These are phyloP conservation scores for Annulohypoxylon nitens DNA, from an alignment of 495 filamentous ascomycete species.

Conservation along the genomic window DNA sequence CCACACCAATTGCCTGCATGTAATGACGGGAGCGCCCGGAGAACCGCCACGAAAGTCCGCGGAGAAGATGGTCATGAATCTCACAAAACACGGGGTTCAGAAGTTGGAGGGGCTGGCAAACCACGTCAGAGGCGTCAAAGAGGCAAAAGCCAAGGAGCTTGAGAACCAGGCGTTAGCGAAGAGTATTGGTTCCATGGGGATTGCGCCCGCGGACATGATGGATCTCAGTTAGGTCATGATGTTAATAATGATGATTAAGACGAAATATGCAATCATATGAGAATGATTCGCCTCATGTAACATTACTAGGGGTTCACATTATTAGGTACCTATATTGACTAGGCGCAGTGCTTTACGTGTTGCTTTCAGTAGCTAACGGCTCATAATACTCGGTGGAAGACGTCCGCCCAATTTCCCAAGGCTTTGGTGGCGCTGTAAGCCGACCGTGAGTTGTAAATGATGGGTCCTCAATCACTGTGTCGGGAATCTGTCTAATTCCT, in stretches of 20 bases:
- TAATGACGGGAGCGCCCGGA: not conserved
- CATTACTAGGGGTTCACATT: slow-evolving; percentile 10
- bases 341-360: slow-evolving; percentile 2
- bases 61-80: slow-evolving; percentile 40
- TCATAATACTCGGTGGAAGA: slow-evolving; percentile 14
- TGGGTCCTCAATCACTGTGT: slow-evolving; percentile 76
- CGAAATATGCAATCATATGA: not conserved
- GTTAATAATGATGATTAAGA: slow-evolving; percentile 17
- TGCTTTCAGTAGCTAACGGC: not conserved
- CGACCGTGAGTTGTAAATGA: slow-evolving; percentile 56
- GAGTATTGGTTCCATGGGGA: slow-evolving; percentile 6
- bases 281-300: not conserved
- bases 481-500: slow-evolving; percentile 90
- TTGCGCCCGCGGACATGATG: slow-evolving; percentile 32
- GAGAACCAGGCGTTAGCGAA: slow-evolving; percentile 12
- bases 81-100: slow-evolving; percentile 35
- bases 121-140: slow-evolving; percentile 25
- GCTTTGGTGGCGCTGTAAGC: slow-evolving; percentile 73
- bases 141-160: slow-evolving; percentile 28
- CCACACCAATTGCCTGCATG: slow-evolving; percentile 28
- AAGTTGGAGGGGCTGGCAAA: slow-evolving; percentile 36
- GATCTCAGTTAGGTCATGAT: slow-evolving; percentile 16
- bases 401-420: slow-evolving; percentile 73
- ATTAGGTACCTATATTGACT: not conserved
- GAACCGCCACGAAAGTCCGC: slow-evolving; percentile 41